Base-by-base conservation (phyloP, 2,329 filamentous ascomycete genomes). In the Cladorrhinum sp. region DNA sequence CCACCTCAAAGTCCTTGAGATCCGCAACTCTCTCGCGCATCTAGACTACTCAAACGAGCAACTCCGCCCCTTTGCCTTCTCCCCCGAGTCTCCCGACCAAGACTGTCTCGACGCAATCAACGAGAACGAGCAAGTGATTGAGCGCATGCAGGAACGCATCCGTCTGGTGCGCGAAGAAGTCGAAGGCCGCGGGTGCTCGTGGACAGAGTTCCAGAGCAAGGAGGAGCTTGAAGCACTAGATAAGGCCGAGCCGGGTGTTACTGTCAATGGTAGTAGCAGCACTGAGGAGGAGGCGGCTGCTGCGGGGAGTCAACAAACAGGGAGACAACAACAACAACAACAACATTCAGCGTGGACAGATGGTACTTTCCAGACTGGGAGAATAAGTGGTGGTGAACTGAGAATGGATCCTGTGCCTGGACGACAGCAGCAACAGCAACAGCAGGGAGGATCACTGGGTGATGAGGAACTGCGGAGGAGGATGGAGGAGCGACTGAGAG, bases 31-130 rank as follows among this genome's bases (percentile, higher is more conserved):
- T 67, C 87, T 92, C 70, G 81, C 83, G 23, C 89, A 93, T 74
- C 85, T 93, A 24, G 83, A 87, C 69, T 86, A 86, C 73, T 90
- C 86, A 64, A 93, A 92, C 76, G 81, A 83, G 64, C 85, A 92
- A 72, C 85, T 92, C 61, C 79, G 81, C 58, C 88, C 88, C 32
- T 92, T 85, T 67, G 87, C 88, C 59, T 81, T 73, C 12, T 71
- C 66, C 54, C 61, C 65, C n/a, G 41, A 45, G 2, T 45, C 41
- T 12, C 81, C 86, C 16, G 90, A 93, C 70, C 79, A 79, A 63
- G 89, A 90, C 72, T 93, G 90, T 77, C 76, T 85, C 66, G 88
- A 92, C 60, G 90, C 89, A 61, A 89, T 92, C 70, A 73, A 76
- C 59, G 89, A 93, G 75, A 92, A 92, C 74, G 81, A 86, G 67